Evolutionary conservation across 208 protist genomes (phyloP).

Genomic region (Trypanosoma congolense): DNA sequence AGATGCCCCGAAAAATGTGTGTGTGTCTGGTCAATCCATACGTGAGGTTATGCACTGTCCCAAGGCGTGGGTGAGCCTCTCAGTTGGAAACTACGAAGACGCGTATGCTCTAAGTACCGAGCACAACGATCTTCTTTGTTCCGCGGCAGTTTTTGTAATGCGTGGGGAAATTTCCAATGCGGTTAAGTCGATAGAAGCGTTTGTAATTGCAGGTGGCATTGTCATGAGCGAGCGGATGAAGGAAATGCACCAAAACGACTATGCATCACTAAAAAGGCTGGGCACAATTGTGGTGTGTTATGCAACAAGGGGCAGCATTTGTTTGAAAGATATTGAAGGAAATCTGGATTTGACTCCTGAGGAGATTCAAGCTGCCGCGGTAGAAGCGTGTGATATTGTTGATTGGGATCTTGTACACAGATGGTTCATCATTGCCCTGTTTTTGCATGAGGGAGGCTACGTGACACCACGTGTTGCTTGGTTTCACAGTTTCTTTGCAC

Average conservation of each 20-base stretch:
- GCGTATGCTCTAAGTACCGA: conserved; percentile 30
- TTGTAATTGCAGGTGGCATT: conserved; percentile 55
- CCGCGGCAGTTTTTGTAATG: conserved; percentile 42
- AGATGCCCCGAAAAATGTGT: neutral
- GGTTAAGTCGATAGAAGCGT: conserved; percentile 49
- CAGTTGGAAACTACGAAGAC: conserved; percentile 46
- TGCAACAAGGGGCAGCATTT: neutral
- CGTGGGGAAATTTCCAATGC: conserved; percentile 32
- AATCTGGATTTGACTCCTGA: conserved; percentile 18
- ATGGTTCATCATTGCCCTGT: conserved; percentile 60
- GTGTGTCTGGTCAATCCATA: neutral
- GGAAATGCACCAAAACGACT: neutral
- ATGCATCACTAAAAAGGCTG: neutral
- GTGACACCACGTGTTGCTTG: conserved; percentile 34
- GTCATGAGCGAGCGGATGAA: conserved; percentile 26
- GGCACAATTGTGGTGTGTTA: conserved; percentile 15
- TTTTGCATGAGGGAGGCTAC: conserved; percentile 41
- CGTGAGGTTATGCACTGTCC: conserved; percentile 11
- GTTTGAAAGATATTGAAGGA: conserved; percentile 2
- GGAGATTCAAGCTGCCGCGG: conserved; percentile 23
- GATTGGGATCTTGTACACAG: conserved; percentile 40
- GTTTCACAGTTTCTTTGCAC: conserved; percentile 63
- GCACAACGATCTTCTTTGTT: conserved; percentile 54
- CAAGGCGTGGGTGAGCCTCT: conserved; percentile 38
- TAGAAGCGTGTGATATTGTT: conserved; percentile 36